Conservation (phyloP, 2,329 filamentous ascomycete species). For the Aspergillus glaucus region DNA sequence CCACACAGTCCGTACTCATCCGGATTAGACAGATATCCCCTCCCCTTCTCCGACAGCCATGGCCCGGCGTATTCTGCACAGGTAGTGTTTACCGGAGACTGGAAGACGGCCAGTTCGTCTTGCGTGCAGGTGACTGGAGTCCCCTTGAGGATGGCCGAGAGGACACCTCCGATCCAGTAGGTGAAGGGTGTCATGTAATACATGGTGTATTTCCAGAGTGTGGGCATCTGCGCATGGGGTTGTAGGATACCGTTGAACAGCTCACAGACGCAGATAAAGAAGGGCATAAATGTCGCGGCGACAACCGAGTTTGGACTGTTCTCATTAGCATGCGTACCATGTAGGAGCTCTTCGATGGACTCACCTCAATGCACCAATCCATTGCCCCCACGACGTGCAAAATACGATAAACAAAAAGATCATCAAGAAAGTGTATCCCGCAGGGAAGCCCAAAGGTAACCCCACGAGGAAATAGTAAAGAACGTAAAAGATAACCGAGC, state of each 20-base stretch:
- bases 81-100: constrained; percentile 56
- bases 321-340: neutral
- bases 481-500: constrained; percentile 58
- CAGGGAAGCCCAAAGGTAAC: constrained; percentile 55
- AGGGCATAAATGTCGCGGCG: constrained; percentile 71
- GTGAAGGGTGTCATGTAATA: constrained; percentile 84
- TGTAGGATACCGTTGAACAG: constrained; percentile 86
- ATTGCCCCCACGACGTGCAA: constrained; percentile 66
- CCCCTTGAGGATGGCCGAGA: constrained; percentile 67
- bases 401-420: constrained; percentile 67
- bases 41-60: constrained; percentile 60
- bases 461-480: constrained; percentile 69
- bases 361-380: constrained; percentile 67
- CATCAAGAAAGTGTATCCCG: constrained; percentile 69
- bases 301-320: constrained; percentile 55
- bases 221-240: constrained; percentile 67
- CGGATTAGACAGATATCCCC: constrained; percentile 62
- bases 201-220: constrained; percentile 72
- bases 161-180: constrained; percentile 70
- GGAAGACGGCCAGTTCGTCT: constrained; percentile 63
- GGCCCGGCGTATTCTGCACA: constrained; percentile 67
- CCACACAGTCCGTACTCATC: constrained; percentile 60
- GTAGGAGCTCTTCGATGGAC: constrained; percentile 22
- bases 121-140: constrained; percentile 56
- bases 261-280: constrained; percentile 74